Conservation (phyloP, 768 basidiomycete species). For the Macrolepiota albuminosa region DNA sequence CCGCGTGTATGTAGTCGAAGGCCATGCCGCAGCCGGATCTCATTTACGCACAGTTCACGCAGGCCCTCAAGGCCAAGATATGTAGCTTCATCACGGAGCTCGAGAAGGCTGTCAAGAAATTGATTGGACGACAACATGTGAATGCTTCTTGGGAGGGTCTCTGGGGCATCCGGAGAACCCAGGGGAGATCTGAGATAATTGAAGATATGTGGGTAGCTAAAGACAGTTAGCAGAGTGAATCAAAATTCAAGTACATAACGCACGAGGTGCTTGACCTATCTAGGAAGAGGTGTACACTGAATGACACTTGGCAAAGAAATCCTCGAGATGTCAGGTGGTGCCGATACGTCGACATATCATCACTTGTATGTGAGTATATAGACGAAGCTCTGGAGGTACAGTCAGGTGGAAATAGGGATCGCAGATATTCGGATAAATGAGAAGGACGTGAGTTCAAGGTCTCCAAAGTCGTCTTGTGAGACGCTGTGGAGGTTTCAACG, state of each 20-base stretch:
- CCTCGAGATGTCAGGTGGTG: slow-evolving; percentile 63
- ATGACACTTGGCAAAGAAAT: slow-evolving; percentile 39
- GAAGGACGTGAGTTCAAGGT: slow-evolving; percentile 71
- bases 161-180: slow-evolving; percentile 38
- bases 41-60: slow-evolving; percentile 59
- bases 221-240: slow-evolving; percentile 2
- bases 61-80: slow-evolving; percentile 70
- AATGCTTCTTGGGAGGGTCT: slow-evolving; percentile 55
- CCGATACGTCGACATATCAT: slow-evolving; percentile 51
- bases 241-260: slow-evolving; percentile 25
- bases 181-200: slow-evolving; percentile 63
- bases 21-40: slow-evolving; percentile 51
- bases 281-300: slow-evolving; percentile 65
- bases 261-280: slow-evolving; percentile 79
- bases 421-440: slow-evolving; percentile 55
- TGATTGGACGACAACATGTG: slow-evolving; percentile 40
- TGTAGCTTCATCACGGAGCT: slow-evolving; percentile 74
- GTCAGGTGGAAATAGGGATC: slow-evolving; percentile 34
- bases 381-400: slow-evolving; percentile 47
- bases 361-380: slow-evolving; percentile 48
- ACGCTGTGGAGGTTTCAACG: slow-evolving; percentile 67
- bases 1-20: slow-evolving; percentile 39
- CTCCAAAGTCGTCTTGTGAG: slow-evolving; percentile 59
- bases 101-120: slow-evolving; percentile 62
- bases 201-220: slow-evolving; percentile 68